These are phyloP conservation scores for Penicillium sp. DNA, from an alignment of 2,329 filamentous ascomycete species.

Conservation along the genomic window DNA sequence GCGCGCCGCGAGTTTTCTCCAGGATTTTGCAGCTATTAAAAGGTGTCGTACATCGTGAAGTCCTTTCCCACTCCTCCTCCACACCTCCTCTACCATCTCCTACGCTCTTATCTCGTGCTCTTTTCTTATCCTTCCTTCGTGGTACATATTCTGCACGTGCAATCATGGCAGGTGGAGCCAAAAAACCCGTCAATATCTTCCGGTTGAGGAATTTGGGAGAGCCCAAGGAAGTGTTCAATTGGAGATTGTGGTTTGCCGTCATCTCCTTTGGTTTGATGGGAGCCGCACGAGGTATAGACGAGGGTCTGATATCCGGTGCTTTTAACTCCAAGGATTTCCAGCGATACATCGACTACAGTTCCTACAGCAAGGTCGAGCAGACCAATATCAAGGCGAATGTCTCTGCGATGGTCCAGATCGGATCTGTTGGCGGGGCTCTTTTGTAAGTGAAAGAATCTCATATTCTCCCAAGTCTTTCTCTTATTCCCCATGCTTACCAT, in stretches of 20 bases:
- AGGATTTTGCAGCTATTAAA: conserved; percentile 6
- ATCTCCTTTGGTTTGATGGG: conserved; percentile 72
- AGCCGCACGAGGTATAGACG: conserved; percentile 74
- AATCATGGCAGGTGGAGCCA: conserved; percentile 45
- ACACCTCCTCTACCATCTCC: not conserved
- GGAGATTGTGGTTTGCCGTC: conserved; percentile 74
- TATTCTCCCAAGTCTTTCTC: not conserved
- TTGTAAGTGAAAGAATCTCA: conserved; percentile 41
- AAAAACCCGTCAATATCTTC: conserved; percentile 54
- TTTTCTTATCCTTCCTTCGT: not conserved
- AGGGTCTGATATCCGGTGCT: conserved; percentile 72
- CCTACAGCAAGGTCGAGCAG: conserved; percentile 52
- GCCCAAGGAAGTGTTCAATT: conserved; percentile 71
- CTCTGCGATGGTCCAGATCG: conserved; percentile 77
- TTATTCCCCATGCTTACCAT: not conserved
- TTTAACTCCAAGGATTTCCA: conserved; percentile 67
- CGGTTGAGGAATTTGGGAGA: conserved; percentile 62
- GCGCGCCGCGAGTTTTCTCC: not conserved
- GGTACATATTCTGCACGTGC: not conserved
- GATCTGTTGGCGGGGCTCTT: conserved; percentile 68
- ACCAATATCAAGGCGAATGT: conserved; percentile 74
- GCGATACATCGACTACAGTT: conserved; percentile 55
- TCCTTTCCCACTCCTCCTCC: not conserved
- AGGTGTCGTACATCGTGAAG: not conserved
- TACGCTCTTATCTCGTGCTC: not conserved